phyloP scores from a whole-genome alignment of 1,284 basidiomycete species.

The Ganoderma meredithae region DNA sequence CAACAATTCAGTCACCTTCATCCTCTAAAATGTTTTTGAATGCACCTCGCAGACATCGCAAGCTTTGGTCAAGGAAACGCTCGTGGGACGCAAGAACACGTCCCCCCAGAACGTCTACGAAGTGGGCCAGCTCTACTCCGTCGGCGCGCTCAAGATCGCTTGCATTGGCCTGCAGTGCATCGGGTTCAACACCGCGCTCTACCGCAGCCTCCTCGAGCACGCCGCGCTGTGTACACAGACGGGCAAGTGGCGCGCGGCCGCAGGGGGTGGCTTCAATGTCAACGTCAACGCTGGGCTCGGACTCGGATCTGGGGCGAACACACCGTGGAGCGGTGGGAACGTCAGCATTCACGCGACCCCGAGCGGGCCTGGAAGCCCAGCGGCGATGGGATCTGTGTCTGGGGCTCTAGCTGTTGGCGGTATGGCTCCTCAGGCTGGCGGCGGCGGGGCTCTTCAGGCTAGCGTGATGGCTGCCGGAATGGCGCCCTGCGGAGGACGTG shows the following conservation, averaged over 20 bases:
- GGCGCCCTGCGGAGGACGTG: conserved; percentile 1
- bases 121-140: conserved; percentile 70
- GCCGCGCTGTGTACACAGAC: conserved; percentile 56
- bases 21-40: neutral
- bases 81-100: conserved; percentile 71
- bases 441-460: neutral
- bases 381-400: neutral
- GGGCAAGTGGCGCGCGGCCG: conserved; percentile 40
- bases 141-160: conserved; percentile 72
- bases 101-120: conserved; percentile 81
- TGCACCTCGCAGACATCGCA: conserved; percentile 59
- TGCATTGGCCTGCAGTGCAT: conserved; percentile 78
- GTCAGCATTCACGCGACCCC: neutral
- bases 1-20: too few relatives aligned
- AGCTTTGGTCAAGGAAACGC: conserved; percentile 71
- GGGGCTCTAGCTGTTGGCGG: neutral
- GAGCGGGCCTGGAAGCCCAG: neutral
- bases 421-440: neutral
- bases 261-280: too few relatives aligned
- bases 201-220: conserved; percentile 69
- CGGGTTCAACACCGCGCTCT: conserved; percentile 69
- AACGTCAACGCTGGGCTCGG: neutral
- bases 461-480: neutral
- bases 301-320: neutral
- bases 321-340: conserved; percentile 5